A percentile compares a stretch with the other conserved stretches of the same genome.
Evolutionary conservation across 768 basidiomycete species (phyloP).

Genomic region (Tylopilus vinaceipallidus): DNA sequence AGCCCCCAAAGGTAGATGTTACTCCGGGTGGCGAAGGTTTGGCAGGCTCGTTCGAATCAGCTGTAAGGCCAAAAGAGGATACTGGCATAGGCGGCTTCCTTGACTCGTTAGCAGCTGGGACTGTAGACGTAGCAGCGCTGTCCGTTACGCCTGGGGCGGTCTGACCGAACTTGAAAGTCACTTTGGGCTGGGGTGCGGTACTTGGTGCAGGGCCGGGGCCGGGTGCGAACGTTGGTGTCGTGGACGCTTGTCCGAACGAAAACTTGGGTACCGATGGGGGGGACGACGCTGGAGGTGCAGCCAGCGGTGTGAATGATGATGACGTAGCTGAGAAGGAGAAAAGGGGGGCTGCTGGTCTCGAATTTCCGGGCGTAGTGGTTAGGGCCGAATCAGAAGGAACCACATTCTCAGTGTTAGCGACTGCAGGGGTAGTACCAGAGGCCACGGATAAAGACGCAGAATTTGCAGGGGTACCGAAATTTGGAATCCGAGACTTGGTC

Average conservation of each 20-base stretch:
- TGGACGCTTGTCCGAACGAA: slow-evolving; percentile 23
- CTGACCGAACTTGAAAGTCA: slow-evolving; percentile 20
- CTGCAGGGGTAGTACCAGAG: slow-evolving; percentile 9
- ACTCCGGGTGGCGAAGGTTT: slow-evolving; percentile 24
- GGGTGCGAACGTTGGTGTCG: slow-evolving; percentile 3
- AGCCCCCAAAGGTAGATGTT: slow-evolving; percentile 22
- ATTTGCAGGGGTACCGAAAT: slow-evolving; percentile 11
- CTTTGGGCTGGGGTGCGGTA: slow-evolving; percentile 21
- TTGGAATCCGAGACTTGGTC: slow-evolving; percentile 17
- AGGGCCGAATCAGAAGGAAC: not conserved
- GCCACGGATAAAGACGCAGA: slow-evolving; percentile 1
- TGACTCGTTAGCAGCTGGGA: slow-evolving; percentile 18
- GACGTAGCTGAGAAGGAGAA: slow-evolving; percentile 24
- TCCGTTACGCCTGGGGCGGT: slow-evolving; percentile 25
- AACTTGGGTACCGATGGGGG: slow-evolving; percentile 21
- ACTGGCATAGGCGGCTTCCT: slow-evolving; percentile 29
- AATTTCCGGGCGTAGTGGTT: slow-evolving; percentile 1
- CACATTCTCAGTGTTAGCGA: slow-evolving; percentile 6
- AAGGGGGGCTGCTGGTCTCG: slow-evolving; percentile 14
- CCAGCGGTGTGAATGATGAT: slow-evolving; percentile 3
- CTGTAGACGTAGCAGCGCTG: slow-evolving; percentile 10
- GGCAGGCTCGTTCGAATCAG: slow-evolving; percentile 20
- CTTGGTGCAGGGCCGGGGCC: slow-evolving; percentile 2
- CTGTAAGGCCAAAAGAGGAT: slow-evolving; percentile 9
- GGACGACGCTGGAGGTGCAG: slow-evolving; percentile 5